Base-by-base conservation (phyloP, 306 rosid species). In the Corylus avellana region DNA sequence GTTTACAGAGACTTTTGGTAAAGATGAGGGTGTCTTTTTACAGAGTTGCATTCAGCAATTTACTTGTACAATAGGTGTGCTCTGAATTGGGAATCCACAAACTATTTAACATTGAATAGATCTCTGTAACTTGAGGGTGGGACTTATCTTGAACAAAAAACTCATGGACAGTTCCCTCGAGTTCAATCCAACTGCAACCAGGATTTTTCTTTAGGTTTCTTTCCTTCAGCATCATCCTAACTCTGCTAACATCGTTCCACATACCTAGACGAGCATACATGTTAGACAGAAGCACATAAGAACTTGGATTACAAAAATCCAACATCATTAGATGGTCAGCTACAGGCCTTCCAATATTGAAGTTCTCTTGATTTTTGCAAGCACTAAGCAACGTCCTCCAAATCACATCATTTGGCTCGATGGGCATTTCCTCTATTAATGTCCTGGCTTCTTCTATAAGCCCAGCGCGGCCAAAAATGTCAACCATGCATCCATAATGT, bases 401-500 rank as follows among this genome's bases (percentile, higher is more conserved):
- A 71, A 92, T 88, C 55, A 92, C 90, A 74, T 87, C 96, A 77
- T 92, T 92, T 8, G 97, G 93, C 89, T 90, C 79, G 32, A 92
- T 64, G 16, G 92, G 97, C 97, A 92, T 90, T 35, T 76, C 84
- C 56, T 86, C 89, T 3, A 85, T 47, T 70, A 92, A 81, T 55
- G 81, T 88, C 77, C 59, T 79, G 35, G 93, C 93, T 75, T 83
- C 91, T 88, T 92, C 90, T 12, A 92, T 64, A 0, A 58, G 90
- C 77, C 96, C 93, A 14, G 96, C 89, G 4, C 93, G 89, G 77
- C 95, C 78, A 70, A 90, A 85, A 58, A 90, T 86, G 76, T 92
- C 92, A 55, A 92, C 93, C 84, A 90, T 82, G 86, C 95, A 90
- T 59, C 96, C 96, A 67, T 87, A 92, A 70, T 92, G 97, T 76